Conservation (phyloP, 2,329 filamentous ascomycete genomes). For the Xylaria sp. region DNA sequence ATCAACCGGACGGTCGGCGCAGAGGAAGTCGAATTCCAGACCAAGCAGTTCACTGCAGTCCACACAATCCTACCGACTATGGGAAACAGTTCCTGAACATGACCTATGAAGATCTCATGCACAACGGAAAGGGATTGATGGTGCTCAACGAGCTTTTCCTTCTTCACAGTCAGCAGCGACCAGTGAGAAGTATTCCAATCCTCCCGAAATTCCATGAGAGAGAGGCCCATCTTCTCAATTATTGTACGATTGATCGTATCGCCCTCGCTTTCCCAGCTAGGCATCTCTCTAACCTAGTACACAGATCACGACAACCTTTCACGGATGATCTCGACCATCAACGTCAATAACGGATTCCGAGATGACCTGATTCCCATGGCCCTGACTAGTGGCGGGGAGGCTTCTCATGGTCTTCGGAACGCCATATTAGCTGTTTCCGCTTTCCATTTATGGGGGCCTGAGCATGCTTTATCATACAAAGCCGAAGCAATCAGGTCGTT, state of each 20-base stretch:
- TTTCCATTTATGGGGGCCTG: slow-evolving; percentile 55
- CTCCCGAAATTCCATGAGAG: slow-evolving; percentile 47
- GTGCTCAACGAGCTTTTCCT: slow-evolving; percentile 43
- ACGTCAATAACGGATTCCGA: slow-evolving; percentile 60
- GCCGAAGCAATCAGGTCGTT: slow-evolving; percentile 55
- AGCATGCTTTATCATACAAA: slow-evolving; percentile 57
- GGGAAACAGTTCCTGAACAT: slow-evolving; percentile 55
- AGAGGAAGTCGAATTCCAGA: slow-evolving; percentile 48
- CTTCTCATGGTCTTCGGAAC: slow-evolving; percentile 55
- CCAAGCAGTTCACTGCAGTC: slow-evolving; percentile 48
- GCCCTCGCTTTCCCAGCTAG: not conserved
- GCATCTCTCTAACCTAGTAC: slow-evolving; percentile 29
- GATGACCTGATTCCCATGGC: slow-evolving; percentile 60
- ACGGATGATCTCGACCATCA: slow-evolving; percentile 60
- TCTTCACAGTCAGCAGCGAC: slow-evolving; percentile 45
- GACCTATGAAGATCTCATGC: slow-evolving; percentile 53
- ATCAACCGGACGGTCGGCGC: slow-evolving; percentile 59
- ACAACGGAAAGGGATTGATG: slow-evolving; percentile 48
- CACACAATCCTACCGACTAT: slow-evolving; percentile 47
- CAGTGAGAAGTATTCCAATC: slow-evolving; percentile 45
- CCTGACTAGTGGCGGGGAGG: slow-evolving; percentile 50
- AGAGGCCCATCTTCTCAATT: slow-evolving; percentile 49
- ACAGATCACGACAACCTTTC: slow-evolving; percentile 56
- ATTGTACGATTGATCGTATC: slow-evolving; percentile 43
- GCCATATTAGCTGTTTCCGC: slow-evolving; percentile 59